These are phyloP conservation scores for Aulographum hederae DNA, from an alignment of 2,329 filamentous ascomycete genomes.

Conservation along the genomic window DNA sequence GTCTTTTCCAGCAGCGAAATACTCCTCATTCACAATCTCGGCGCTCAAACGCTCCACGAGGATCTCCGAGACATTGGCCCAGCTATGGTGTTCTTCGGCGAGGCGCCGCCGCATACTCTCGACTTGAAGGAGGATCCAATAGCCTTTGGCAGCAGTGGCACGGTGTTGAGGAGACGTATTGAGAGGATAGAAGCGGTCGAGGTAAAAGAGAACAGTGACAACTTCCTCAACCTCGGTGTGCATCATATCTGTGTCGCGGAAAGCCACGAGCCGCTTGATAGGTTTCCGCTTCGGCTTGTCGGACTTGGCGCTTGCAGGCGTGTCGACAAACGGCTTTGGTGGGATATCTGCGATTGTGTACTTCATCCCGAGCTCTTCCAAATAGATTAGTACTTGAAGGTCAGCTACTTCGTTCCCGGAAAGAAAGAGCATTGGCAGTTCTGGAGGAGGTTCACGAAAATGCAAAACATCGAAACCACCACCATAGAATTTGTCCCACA, in stretches of 20 bases:
- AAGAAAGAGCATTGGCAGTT: conserved; percentile 20
- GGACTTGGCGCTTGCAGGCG: conserved; percentile 8
- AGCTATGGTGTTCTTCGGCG: too few relatives aligned
- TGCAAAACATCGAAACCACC: conserved; percentile 70
- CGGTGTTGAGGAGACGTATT: neutral
- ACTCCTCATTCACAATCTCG: neutral
- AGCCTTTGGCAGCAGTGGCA: neutral
- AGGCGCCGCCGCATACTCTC: neutral
- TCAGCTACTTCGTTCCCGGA: conserved; percentile 13
- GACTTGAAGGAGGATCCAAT: neutral
- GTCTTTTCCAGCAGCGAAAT: neutral
- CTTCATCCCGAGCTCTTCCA: conserved; percentile 10
- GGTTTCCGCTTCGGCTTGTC: too few relatives aligned
- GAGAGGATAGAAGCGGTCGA: conserved; percentile 14
- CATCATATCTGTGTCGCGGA: conserved; percentile 15
- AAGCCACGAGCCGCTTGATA: conserved; percentile 9
- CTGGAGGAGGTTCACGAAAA: conserved; percentile 15
- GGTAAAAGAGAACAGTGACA: conserved; percentile 14
- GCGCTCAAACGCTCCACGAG: too few relatives aligned
- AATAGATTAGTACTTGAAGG: conserved; percentile 14
- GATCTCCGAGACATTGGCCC: too few relatives aligned
- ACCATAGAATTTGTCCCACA: conserved; percentile 64
- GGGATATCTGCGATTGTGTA: conserved; percentile 7
- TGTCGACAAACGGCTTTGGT: conserved; percentile 8
- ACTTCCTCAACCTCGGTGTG: conserved; percentile 14